Evolutionary conservation across 2,329 filamentous ascomycete genomes (phyloP).

Genomic region (Penicillium thymicola): DNA sequence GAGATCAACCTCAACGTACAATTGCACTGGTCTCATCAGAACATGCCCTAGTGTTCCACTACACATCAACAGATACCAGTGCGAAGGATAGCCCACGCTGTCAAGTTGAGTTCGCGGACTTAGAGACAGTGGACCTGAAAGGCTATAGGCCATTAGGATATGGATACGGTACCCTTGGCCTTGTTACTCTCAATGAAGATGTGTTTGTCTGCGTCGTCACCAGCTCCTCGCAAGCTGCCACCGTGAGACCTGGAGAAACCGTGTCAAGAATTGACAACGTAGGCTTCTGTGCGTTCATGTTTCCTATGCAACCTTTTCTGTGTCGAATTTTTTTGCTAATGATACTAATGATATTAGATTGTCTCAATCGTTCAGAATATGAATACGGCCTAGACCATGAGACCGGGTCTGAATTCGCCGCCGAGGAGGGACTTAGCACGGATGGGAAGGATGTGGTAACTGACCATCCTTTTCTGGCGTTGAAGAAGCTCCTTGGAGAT

Average conservation of each 20-base stretch:
- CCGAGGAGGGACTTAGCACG: slow-evolving; percentile 50
- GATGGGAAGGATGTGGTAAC: slow-evolving; percentile 66
- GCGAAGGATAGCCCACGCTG: slow-evolving; percentile 58
- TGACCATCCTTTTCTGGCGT: slow-evolving; percentile 84
- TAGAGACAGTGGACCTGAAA: slow-evolving; percentile 63
- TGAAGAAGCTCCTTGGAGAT: slow-evolving; percentile 89
- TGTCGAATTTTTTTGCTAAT: background rate
- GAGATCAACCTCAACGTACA: slow-evolving; percentile 80
- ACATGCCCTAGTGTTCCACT: slow-evolving; percentile 79
- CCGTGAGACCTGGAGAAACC: slow-evolving; percentile 79
- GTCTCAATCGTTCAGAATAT: slow-evolving; percentile 80
- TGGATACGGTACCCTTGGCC: slow-evolving; percentile 79
- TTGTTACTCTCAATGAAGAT: slow-evolving; percentile 79
- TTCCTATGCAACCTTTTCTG: background rate
- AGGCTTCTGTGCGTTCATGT: slow-evolving; percentile 63
- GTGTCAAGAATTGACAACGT: slow-evolving; percentile 83
- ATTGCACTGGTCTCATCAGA: slow-evolving; percentile 79
- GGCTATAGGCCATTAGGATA: slow-evolving; percentile 76
- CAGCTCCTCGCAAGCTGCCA: slow-evolving; percentile 72
- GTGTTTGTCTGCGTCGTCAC: slow-evolving; percentile 91
- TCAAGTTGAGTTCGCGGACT: slow-evolving; percentile 80
- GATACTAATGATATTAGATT: slow-evolving; percentile 56
- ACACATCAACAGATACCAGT: slow-evolving; percentile 63
- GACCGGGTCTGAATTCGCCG: slow-evolving; percentile 51
- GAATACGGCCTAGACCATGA: slow-evolving; percentile 68